Conservation (phyloP, 495 filamentous ascomycete species). For the Penicillium flavigenum region DNA sequence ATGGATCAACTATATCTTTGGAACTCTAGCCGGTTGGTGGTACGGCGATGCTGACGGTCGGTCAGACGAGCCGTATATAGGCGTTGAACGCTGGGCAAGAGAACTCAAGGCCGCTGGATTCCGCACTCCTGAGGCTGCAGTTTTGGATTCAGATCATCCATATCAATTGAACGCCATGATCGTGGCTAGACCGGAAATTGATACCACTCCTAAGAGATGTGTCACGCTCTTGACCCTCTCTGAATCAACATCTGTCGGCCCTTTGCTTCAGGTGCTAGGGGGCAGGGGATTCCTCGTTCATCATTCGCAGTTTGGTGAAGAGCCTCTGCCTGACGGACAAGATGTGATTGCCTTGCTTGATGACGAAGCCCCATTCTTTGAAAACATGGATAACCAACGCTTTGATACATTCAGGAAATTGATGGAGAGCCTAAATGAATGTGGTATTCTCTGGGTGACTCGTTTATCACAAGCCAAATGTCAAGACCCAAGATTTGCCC, state of each 20-base stretch:
- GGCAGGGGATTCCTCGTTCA: slow-evolving; percentile 24
- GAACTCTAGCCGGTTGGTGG: slow-evolving; percentile 31
- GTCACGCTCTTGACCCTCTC: background rate
- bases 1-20: slow-evolving; percentile 19
- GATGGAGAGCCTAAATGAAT: background rate
- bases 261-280: background rate
- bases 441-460: slow-evolving; percentile 38
- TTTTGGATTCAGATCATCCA: slow-evolving; percentile 33
- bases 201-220: background rate
- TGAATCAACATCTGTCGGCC: background rate
- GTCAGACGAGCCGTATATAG: slow-evolving; percentile 25
- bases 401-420: slow-evolving; percentile 27
- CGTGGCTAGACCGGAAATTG: slow-evolving; percentile 21
- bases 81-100: slow-evolving; percentile 24
- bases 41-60: slow-evolving; percentile 31
- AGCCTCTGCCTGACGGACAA: slow-evolving; percentile 19
- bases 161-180: slow-evolving; percentile 35
- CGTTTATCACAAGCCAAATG: slow-evolving; percentile 32
- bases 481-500: slow-evolving; percentile 36
- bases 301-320: slow-evolving; percentile 20
- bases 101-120: slow-evolving; percentile 35
- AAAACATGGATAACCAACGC: slow-evolving; percentile 19
- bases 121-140: slow-evolving; percentile 26
- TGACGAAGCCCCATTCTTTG: slow-evolving; percentile 33
- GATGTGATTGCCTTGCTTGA: slow-evolving; percentile 42